phyloP scores from a whole-genome alignment of 2,329 filamentous ascomycete genomes.

The Apiospora rasikravindrae region DNA sequence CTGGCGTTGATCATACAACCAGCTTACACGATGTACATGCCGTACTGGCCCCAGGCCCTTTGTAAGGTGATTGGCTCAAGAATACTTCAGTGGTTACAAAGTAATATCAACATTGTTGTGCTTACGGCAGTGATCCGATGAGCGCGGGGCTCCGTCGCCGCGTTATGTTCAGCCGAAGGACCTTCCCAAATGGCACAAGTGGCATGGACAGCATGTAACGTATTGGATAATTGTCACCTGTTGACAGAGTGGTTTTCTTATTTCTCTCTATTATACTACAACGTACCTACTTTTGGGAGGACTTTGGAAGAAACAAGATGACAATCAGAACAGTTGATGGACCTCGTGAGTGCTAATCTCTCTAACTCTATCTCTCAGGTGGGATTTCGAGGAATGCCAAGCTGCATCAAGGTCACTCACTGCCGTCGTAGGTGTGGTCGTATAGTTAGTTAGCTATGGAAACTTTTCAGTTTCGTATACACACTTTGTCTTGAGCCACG shows the following conservation, averaged over 20 bases:
- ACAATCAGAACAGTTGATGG: background rate
- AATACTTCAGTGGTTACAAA: background rate
- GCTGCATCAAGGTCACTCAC: background rate
- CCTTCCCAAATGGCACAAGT: slow-evolving; percentile 9
- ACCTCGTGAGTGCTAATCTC: background rate
- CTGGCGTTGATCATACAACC: background rate
- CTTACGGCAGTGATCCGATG: background rate
- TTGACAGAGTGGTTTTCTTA: background rate
- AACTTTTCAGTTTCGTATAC: too few species aligned
- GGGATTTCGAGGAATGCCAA: too few species aligned
- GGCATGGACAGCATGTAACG: background rate
- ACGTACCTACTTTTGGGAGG: too few species aligned
- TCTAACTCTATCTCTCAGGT: background rate
- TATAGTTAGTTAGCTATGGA: too few species aligned
- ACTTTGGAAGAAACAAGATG: background rate
- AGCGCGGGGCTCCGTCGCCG: background rate
- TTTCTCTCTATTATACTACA: background rate
- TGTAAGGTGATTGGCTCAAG: background rate
- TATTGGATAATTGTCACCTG: background rate
- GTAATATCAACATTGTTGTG: background rate
- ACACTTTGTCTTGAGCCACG: too few species aligned
- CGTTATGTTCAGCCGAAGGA: background rate
- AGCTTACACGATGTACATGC: background rate
- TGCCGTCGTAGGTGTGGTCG: too few species aligned
- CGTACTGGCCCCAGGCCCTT: background rate